Evolutionary conservation across 2,329 filamentous ascomycete species (phyloP).

Genomic region (Colletotrichum magnum): DNA sequence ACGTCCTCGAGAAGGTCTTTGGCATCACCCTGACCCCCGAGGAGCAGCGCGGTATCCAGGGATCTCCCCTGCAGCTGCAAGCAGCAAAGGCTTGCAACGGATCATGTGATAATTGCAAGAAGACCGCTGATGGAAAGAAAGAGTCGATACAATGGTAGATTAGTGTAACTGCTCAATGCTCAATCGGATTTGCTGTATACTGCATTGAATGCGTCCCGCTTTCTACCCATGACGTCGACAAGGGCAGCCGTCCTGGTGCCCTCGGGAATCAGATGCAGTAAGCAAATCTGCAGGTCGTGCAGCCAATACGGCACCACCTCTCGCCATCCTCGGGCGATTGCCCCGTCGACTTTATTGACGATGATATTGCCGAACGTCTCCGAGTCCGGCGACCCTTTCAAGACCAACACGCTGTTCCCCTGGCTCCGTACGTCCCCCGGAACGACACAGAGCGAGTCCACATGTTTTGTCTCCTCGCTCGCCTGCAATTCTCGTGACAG

Average conservation of each 20-base stretch:
- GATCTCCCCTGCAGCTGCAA: conserved; percentile 2
- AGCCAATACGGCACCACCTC: too few species aligned
- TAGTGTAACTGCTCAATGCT: too few species aligned
- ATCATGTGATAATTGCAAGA: neutral
- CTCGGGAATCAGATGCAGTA: conserved; percentile 28
- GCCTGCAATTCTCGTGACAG: too few species aligned
- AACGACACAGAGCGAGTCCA: too few species aligned
- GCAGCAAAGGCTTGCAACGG: neutral
- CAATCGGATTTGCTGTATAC: neutral
- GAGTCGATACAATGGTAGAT: neutral
- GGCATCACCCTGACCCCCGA: neutral
- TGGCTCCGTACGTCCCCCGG: too few species aligned
- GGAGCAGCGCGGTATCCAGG: neutral
- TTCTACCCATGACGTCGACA: neutral
- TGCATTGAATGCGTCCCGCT: conserved; percentile 6
- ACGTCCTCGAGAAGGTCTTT: conserved; percentile 58
- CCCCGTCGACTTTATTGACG: too few species aligned
- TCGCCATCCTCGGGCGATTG: too few species aligned
- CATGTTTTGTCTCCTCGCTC: too few species aligned
- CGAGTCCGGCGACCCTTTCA: too few species aligned
- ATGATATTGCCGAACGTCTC: too few species aligned
- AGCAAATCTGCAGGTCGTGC: conserved; percentile 41
- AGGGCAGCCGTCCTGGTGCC: neutral
- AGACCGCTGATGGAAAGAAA: neutral
- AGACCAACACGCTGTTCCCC: too few species aligned